Conservation (phyloP, 106 monocot species). For the Amphibolis antarctica region DNA sequence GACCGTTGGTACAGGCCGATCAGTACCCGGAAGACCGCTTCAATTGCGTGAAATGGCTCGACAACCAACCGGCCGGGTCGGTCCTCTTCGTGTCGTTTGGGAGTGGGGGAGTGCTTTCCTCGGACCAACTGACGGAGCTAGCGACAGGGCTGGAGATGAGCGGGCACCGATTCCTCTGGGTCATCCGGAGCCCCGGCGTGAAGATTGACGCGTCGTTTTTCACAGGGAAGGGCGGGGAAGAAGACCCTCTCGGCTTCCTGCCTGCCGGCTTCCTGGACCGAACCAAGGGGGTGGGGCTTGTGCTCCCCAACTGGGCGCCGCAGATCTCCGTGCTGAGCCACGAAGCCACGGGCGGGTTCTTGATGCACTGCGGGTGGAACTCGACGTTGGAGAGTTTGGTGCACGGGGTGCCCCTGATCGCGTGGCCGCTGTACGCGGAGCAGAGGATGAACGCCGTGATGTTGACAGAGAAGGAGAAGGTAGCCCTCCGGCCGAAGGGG, state of each 20-base stretch:
- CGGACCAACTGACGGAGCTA: conserved; percentile 32
- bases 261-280: conserved; percentile 51
- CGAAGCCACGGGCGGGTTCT: conserved; percentile 24
- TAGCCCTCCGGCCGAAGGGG: conserved; percentile 20
- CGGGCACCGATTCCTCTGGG: conserved; percentile 52
- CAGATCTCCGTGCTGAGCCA: conserved; percentile 43
- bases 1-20: conserved; percentile 19
- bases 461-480: conserved; percentile 30
- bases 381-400: conserved; percentile 39
- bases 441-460: conserved; percentile 62
- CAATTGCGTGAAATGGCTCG: conserved; percentile 41
- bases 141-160: conserved; percentile 44
- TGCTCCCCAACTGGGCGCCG: conserved; percentile 47
- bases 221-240: background rate
- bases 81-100: conserved; percentile 57
- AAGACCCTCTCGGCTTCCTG: conserved; percentile 17
- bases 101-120: conserved; percentile 39
- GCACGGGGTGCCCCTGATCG: conserved; percentile 59
- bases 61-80: conserved; percentile 30
- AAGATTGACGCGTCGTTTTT: conserved; percentile 13
- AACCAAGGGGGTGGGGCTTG: conserved; percentile 30
- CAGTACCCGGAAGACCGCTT: background rate
- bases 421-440: conserved; percentile 76
- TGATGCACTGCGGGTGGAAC: conserved; percentile 33
- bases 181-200: conserved; percentile 11